Evolutionary conservation across 805 yeast genomes (phyloP).

Genomic region (Yamadazyma scolyti): DNA sequence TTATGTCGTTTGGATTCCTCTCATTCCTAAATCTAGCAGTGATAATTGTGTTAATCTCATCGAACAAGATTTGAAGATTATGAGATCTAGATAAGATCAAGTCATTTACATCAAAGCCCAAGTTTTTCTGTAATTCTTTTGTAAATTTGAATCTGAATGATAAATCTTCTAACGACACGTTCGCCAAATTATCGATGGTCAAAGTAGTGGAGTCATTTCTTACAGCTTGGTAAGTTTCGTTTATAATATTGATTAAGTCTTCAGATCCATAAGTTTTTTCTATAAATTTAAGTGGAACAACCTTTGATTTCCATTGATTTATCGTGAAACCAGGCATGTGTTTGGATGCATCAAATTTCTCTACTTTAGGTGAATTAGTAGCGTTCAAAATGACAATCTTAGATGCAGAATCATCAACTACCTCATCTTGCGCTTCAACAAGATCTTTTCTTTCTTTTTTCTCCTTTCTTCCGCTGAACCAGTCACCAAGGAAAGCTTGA

Average conservation of each 20-base stretch:
- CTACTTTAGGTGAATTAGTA: slow-evolving; percentile 29
- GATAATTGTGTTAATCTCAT: slow-evolving; percentile 35
- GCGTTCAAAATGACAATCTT: slow-evolving; percentile 34
- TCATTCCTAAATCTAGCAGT: slow-evolving; percentile 49
- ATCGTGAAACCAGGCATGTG: slow-evolving; percentile 36
- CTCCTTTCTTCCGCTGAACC: slow-evolving; percentile 31
- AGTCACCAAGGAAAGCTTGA: slow-evolving; percentile 24
- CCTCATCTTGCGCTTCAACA: slow-evolving; percentile 35
- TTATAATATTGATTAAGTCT: slow-evolving; percentile 20
- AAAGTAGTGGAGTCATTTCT: slow-evolving; percentile 15
- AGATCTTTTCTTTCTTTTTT: slow-evolving; percentile 27
- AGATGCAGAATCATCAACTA: slow-evolving; percentile 25
- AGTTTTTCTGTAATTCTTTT: slow-evolving; percentile 45
- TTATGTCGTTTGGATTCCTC: slow-evolving; percentile 72
- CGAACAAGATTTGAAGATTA: slow-evolving; percentile 34
- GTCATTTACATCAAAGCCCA: slow-evolving; percentile 56
- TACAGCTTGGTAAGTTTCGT: slow-evolving; percentile 21
- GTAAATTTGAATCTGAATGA: slow-evolving; percentile 44
- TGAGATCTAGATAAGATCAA: slow-evolving; percentile 39
- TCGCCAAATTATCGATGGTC: slow-evolving; percentile 10
- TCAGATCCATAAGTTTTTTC: slow-evolving; percentile 25
- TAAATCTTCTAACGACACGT: slow-evolving; percentile 36
- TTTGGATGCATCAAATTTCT: slow-evolving; percentile 19
- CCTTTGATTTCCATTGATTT: slow-evolving; percentile 31
- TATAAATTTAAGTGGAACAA: slow-evolving; percentile 20